Base-by-base conservation (phyloP, 805 yeast species). In the Cyberlindnera mrakii region DNA sequence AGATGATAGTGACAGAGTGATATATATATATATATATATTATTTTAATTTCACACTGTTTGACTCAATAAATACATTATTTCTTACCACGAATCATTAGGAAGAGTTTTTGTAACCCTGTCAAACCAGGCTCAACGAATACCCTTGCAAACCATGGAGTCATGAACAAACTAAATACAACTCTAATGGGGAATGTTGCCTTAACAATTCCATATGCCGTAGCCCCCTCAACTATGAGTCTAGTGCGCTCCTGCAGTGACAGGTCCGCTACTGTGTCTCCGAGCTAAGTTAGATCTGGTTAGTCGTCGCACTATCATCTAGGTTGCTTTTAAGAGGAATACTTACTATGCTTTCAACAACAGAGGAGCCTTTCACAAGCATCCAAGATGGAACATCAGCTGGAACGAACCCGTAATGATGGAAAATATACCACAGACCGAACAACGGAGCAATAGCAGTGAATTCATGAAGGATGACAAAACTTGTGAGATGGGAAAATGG, bases 361-460 rank as follows among this genome's bases (percentile, higher is more conserved):
- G 68, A 71, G 8, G 74, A 69, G 7, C 89, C 86, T 43, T 73
- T 74, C 11, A 72, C 67, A n/a, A 83, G 58, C 14, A 84, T 70
- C 78, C 78, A 74, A 4, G 74, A 69, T 0, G 87, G 84, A 25
- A 78, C 53, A 42, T 75, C 80, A 8, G 73, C 51, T 2, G 85
- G 82, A 9, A 76, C 58, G 39, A 71, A 63, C 42, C 76, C 75
- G 33, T 72, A 67, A 46, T 74, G 70, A 61, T 83, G 84, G 48
- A 85, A 70, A 1, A 69, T 49, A 53, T 77, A 83, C 89, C 91
- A 83, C 3, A 84, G 51, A 0, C 79, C 80, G 33, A 83, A 65
- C 39, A 85, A 65, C 1, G 95, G 95, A 25, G 75, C 72, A 3
- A 85, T 70, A 3, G 95, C 95, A 0, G 90, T 72, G 34, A 85